Evolutionary conservation across 768 basidiomycete genomes (phyloP).

Genomic region (Tricholoma matsutake): DNA sequence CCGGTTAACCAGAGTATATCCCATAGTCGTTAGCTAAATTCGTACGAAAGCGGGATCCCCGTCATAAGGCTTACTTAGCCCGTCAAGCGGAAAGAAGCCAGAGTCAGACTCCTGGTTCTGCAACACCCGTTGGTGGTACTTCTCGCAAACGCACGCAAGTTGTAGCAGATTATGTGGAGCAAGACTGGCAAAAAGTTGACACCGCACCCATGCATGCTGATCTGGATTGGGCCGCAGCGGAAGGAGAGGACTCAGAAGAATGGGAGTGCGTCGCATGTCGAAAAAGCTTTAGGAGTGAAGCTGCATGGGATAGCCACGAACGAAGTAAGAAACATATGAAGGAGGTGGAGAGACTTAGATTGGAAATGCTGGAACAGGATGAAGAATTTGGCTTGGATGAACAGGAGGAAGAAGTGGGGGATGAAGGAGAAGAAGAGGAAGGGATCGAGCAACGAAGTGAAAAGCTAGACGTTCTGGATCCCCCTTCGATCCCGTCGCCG

Average conservation of each 20-base stretch:
- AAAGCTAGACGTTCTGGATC: not conserved
- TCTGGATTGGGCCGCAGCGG: constrained; percentile 72
- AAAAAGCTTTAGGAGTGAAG: constrained; percentile 87
- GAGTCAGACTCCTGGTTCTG: constrained; percentile 26
- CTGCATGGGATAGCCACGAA: constrained; percentile 96
- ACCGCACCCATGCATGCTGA: constrained; percentile 47
- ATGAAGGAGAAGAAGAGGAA: constrained; percentile 11
- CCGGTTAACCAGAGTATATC: not conserved
- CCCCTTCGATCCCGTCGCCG: constrained; percentile 3
- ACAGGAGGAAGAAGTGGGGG: constrained; percentile 13
- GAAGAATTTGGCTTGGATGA: constrained; percentile 47
- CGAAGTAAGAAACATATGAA: constrained; percentile 91
- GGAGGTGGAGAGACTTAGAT: constrained; percentile 75
- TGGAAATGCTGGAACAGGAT: constrained; percentile 76
- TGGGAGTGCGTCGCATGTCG: constrained; percentile 96
- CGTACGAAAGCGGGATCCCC: constrained; percentile 83
- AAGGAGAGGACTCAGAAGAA: constrained; percentile 70
- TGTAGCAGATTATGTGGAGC: constrained; percentile 63
- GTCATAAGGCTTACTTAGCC: constrained; percentile 67
- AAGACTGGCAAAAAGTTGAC: constrained; percentile 83
- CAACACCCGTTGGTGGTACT: constrained; percentile 27
- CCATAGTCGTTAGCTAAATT: constrained; percentile 69
- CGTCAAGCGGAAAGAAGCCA: constrained; percentile 40
- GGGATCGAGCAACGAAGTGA: not conserved
- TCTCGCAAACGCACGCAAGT: constrained; percentile 25